These are phyloP conservation scores for Epicoccum nigrum DNA, from an alignment of 2,329 filamentous ascomycete genomes.

Conservation along the genomic window DNA sequence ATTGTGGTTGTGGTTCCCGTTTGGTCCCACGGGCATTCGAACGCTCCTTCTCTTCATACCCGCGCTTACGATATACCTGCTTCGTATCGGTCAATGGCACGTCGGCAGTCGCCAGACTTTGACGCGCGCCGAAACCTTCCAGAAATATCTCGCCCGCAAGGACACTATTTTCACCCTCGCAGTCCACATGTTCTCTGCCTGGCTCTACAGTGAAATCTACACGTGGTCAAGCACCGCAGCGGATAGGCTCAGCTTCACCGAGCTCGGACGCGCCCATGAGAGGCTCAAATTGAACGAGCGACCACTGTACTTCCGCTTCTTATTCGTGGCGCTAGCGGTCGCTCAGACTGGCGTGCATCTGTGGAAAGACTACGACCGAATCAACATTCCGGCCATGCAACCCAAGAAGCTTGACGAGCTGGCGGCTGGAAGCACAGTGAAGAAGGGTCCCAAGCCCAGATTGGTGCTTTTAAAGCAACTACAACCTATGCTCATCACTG, in stretches of 20 bases:
- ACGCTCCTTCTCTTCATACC: slow-evolving; percentile 77
- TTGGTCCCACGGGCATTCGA: slow-evolving; percentile 77
- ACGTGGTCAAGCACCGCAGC: slow-evolving; percentile 70
- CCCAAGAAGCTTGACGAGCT: slow-evolving; percentile 29
- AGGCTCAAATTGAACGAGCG: slow-evolving; percentile 83
- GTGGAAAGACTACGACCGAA: slow-evolving; percentile 72
- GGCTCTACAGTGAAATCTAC: slow-evolving; percentile 80
- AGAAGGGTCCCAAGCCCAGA: slow-evolving; percentile 24
- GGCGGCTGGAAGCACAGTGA: slow-evolving; percentile 4
- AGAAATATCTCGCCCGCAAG: slow-evolving; percentile 61
- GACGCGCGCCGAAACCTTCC: slow-evolving; percentile 70
- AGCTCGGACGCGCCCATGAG: slow-evolving; percentile 68
- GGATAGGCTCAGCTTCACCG: slow-evolving; percentile 74
- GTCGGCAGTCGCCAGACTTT: slow-evolving; percentile 65
- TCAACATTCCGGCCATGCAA: slow-evolving; percentile 56
- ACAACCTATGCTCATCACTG: slow-evolving; percentile 21
- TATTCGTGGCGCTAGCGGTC: slow-evolving; percentile 71
- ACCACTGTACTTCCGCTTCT: slow-evolving; percentile 77
- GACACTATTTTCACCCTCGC: slow-evolving; percentile 72
- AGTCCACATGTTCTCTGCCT: slow-evolving; percentile 80
- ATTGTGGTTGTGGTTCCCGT: slow-evolving; percentile 85
- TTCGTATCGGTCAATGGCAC: slow-evolving; percentile 85
- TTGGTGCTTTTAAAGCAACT: slow-evolving; percentile 29
- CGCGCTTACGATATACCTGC: slow-evolving; percentile 77
- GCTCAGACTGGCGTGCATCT: slow-evolving; percentile 75